These are phyloP conservation scores for Ascochyta koolunga DNA, from an alignment of 2,329 filamentous ascomycete species.

Conservation along the genomic window DNA sequence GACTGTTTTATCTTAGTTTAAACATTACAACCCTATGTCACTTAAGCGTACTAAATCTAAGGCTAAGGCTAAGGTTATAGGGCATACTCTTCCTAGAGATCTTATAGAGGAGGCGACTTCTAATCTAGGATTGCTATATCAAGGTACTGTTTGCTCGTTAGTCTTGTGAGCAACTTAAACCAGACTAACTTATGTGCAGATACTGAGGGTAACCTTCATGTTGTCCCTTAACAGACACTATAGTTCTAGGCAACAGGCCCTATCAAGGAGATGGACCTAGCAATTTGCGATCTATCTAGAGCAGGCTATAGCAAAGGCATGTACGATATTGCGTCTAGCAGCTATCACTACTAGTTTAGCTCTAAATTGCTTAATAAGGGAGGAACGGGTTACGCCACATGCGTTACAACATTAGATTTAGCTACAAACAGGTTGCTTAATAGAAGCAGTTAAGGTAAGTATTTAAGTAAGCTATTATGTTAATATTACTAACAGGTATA, in stretches of 20 bases:
- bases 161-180: not conserved
- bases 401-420: constrained; percentile 11
- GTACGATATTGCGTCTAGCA: not conserved
- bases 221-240: not conserved
- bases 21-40: too few relatives aligned
- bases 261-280: too few relatives aligned
- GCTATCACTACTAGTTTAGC: constrained; percentile 12
- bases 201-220: not conserved
- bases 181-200: not conserved
- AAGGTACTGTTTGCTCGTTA: not conserved
- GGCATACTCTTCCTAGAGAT: not conserved
- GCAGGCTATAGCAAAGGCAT: not conserved
- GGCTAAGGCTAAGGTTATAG: too few relatives aligned
- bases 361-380: constrained; percentile 10
- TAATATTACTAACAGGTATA: constrained; percentile 11
- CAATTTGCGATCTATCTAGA: not conserved
- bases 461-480: constrained; percentile 11
- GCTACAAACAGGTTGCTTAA: constrained; percentile 16
- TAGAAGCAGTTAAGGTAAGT: constrained; percentile 20
- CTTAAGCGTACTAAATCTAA: too few relatives aligned
- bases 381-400: constrained; percentile 11
- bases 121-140: not conserved
- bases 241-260: too few relatives aligned
- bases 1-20: too few relatives aligned
- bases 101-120: not conserved